phyloP scores from a whole-genome alignment of 306 rosid species.

The Nissolia schottii region DNA sequence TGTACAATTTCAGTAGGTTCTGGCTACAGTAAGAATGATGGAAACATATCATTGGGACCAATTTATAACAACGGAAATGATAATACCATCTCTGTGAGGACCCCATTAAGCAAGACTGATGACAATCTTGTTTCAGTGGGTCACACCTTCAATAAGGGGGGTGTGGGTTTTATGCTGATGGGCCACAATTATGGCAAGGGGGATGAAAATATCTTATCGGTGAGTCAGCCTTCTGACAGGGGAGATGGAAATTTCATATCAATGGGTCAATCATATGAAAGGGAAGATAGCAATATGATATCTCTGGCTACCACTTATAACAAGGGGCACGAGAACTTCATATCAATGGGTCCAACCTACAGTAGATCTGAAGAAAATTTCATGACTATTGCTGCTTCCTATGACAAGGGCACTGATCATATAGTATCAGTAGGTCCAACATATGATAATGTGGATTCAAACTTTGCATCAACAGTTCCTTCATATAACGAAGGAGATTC shows the following conservation, averaged over 20 bases:
- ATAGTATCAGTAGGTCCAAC: constrained; percentile 49
- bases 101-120: constrained; percentile 48
- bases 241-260: constrained; percentile 60
- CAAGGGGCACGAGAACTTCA: constrained; percentile 60
- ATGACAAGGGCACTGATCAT: constrained; percentile 47
- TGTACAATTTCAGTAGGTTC: constrained; percentile 44
- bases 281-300: constrained; percentile 50
- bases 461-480: constrained; percentile 42
- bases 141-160: constrained; percentile 61
- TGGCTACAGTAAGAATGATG: constrained; percentile 49
- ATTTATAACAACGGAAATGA: constrained; percentile 44
- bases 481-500: constrained; percentile 51
- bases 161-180: constrained; percentile 57
- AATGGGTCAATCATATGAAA: constrained; percentile 71
- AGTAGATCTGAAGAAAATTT: constrained; percentile 57
- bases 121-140: constrained; percentile 62
- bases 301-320: constrained; percentile 66
- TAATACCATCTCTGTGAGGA: constrained; percentile 41
- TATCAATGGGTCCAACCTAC: constrained; percentile 55
- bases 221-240: constrained; percentile 65
- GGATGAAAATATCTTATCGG: constrained; percentile 46
- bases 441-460: constrained; percentile 60
- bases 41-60: constrained; percentile 53
- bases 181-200: constrained; percentile 73
- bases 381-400: constrained; percentile 54